Conservation (phyloP, 208 protist genomes). For the Trypanosoma lewisi region DNA sequence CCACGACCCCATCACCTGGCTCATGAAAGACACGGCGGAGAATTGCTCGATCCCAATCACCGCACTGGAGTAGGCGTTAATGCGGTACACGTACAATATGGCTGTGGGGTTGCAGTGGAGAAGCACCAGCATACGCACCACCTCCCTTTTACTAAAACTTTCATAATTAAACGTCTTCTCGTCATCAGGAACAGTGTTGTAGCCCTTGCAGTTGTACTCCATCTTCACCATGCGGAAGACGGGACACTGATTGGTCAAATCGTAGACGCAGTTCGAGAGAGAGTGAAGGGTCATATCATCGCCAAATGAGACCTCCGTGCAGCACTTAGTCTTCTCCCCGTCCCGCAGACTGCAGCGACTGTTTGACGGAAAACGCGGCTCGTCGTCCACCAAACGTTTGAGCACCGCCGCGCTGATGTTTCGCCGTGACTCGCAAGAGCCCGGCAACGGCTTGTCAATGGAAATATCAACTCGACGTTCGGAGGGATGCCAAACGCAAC, state of each 20-base stretch:
- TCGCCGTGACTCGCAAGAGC: conserved; percentile 15
- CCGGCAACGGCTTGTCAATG: conserved; percentile 28
- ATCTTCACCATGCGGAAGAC: conserved; percentile 72
- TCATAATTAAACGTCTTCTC: conserved; percentile 35
- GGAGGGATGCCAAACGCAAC: conserved; percentile 9
- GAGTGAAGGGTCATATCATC: conserved; percentile 13
- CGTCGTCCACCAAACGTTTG: conserved; percentile 28
- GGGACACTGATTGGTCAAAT: conserved; percentile 18
- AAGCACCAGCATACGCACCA: conserved; percentile 42
- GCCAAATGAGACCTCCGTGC: conserved; percentile 23
- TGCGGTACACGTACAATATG: conserved; percentile 44
- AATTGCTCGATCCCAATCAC: conserved; percentile 37
- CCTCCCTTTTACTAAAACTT: conserved; percentile 51
- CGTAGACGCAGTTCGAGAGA: conserved; percentile 22
- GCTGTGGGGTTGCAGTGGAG: conserved; percentile 62
- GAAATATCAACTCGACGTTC: conserved; percentile 18
- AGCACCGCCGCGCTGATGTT: conserved; percentile 23
- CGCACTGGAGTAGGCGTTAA: conserved; percentile 50
- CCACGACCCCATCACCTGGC: conserved; percentile 19
- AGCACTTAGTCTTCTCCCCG: conserved; percentile 11
- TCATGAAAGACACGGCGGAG: conserved; percentile 18
- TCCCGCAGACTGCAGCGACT: conserved; percentile 12
- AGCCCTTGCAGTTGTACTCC: conserved; percentile 60
- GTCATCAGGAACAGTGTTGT: conserved; percentile 27
- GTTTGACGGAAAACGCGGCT: conserved; percentile 24